Evolutionary conservation across 2,329 filamentous ascomycete species (phyloP).

Genomic region (Hypoxylon sp.): DNA sequence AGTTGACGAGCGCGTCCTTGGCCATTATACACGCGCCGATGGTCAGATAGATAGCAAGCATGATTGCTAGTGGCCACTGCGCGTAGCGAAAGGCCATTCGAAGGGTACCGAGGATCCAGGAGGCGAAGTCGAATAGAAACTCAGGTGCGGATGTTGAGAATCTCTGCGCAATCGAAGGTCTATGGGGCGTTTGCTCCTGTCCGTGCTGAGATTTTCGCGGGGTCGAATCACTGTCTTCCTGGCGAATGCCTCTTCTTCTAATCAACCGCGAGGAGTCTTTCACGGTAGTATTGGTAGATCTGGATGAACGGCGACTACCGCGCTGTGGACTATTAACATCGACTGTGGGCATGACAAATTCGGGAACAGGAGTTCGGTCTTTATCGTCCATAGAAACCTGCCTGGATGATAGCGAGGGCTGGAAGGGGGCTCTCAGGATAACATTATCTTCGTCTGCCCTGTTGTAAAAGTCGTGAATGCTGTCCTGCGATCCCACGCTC

Average conservation of each 20-base stretch:
- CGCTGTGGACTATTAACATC: slow-evolving; percentile 58
- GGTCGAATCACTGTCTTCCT: slow-evolving; percentile 42
- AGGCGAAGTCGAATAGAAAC: slow-evolving; percentile 58
- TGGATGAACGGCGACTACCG: slow-evolving; percentile 56
- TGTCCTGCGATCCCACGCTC: slow-evolving; percentile 68
- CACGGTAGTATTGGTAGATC: slow-evolving; percentile 53
- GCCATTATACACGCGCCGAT: slow-evolving; percentile 71
- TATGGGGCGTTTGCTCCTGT: slow-evolving; percentile 33
- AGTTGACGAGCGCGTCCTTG: slow-evolving; percentile 73
- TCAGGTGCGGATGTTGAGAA: slow-evolving; percentile 57
- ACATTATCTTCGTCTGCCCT: slow-evolving; percentile 70
- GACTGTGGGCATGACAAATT: slow-evolving; percentile 68
- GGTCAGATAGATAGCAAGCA: slow-evolving; percentile 73
- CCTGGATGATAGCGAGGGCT: slow-evolving; percentile 62
- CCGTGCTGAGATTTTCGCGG: slow-evolving; percentile 38
- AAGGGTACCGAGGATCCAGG: slow-evolving; percentile 70
- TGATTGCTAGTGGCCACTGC: slow-evolving; percentile 74
- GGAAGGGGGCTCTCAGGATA: slow-evolving; percentile 69
- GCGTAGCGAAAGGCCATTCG: slow-evolving; percentile 72
- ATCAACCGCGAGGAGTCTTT: slow-evolving; percentile 49
- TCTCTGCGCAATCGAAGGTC: slow-evolving; percentile 50
- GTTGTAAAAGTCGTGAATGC: slow-evolving; percentile 67
- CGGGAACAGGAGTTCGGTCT: slow-evolving; percentile 63
- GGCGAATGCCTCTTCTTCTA: slow-evolving; percentile 51
- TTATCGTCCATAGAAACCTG: slow-evolving; percentile 50